A percentile compares a stretch with the other conserved stretches of the same genome.
phyloP scores from a whole-genome alignment of 176 grass and related monocot genomes.

The Pontederia crassipes region DNA sequence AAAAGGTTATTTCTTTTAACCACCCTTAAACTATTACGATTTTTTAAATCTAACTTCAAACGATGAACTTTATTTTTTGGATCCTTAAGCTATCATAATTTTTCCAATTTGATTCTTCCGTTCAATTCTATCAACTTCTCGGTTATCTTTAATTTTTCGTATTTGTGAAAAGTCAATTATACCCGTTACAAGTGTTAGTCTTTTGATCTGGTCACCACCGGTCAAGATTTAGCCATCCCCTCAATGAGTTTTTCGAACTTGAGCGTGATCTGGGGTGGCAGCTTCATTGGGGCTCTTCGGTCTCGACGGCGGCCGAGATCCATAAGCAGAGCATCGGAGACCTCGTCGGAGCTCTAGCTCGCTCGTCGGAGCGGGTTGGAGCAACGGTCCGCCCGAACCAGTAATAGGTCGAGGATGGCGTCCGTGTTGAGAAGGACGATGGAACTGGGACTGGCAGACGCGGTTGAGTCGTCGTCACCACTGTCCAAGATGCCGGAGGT shows the following conservation, averaged over 20 bases:
- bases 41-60: too few species aligned
- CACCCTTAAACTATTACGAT: too few species aligned
- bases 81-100: too few species aligned
- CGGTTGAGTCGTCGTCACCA: neutral
- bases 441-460: too few species aligned
- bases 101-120: too few species aligned
- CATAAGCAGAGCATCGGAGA: neutral
- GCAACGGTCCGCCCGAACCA: slow-evolving; percentile 4
- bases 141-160: too few species aligned
- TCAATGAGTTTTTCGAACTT: neutral
- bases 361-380: neutral
- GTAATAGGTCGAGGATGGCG: neutral
- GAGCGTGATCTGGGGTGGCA: neutral
- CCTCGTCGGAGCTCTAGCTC: slow-evolving; percentile 9
- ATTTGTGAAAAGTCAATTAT: too few species aligned
- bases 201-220: neutral
- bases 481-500: slow-evolving; percentile 21
- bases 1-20: too few species aligned
- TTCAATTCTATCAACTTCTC: too few species aligned
- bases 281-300: neutral
- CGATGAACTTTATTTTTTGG: too few species aligned
- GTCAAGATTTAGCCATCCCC: neutral
- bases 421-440: slow-evolving; percentile 1
- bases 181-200: too few species aligned
- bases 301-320: neutral